phyloP scores from a whole-genome alignment of 75 land plant genomes.

The Pinus taeda region DNA sequence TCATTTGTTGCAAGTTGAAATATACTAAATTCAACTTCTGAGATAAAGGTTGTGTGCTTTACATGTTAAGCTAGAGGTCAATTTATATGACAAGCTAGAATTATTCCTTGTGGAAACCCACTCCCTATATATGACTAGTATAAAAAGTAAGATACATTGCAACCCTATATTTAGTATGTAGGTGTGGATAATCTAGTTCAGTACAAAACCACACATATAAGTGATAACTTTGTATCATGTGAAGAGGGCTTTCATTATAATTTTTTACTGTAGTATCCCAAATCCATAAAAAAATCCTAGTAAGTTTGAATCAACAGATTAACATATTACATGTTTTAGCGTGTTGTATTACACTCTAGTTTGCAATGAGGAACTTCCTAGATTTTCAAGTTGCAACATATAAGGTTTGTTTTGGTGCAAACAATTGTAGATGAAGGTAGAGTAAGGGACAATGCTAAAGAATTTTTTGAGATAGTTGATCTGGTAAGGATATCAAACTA shows the following conservation, averaged over 20 bases:
- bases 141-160: too few species aligned
- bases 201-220: too few species aligned
- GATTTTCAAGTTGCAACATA: background rate
- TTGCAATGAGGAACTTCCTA: background rate
- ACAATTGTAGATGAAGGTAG: conserved; percentile 79
- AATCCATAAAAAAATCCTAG: background rate
- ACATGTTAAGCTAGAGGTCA: too few species aligned
- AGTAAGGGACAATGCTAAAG: conserved; percentile 71
- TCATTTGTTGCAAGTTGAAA: too few species aligned
- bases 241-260: background rate
- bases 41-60: too few species aligned
- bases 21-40: too few species aligned
- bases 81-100: too few species aligned
- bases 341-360: background rate
- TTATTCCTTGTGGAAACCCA: too few species aligned
- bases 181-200: too few species aligned
- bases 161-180: too few species aligned
- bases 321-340: background rate
- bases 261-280: background rate
- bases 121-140: too few species aligned
- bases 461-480: conserved; percentile 70
- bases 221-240: background rate
- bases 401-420: conserved; percentile 22
- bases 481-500: conserved; percentile 48
- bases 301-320: background rate